phyloP scores from a whole-genome alignment of 2,329 filamentous ascomycete species.

The Penicillium sp. region DNA sequence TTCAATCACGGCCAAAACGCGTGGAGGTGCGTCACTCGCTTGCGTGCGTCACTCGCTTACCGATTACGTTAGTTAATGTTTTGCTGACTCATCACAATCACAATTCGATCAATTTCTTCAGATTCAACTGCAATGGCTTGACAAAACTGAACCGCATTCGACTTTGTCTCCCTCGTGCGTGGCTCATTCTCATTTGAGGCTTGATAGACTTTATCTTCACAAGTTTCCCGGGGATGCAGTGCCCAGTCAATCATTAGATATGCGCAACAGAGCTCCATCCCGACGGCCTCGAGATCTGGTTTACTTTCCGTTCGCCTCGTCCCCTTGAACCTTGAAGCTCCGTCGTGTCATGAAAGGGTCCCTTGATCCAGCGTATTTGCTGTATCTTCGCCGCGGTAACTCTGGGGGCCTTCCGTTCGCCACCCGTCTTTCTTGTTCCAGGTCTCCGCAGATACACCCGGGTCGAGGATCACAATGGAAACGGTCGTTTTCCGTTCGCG shows the following conservation, averaged over 20 bases:
- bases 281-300: slow-evolving; percentile 34
- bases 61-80: background rate
- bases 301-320: slow-evolving; percentile 32
- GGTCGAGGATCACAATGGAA: slow-evolving; percentile 27
- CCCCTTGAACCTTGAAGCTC: slow-evolving; percentile 24
- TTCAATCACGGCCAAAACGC: too few relatives aligned
- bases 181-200: background rate
- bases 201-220: background rate
- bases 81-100: slow-evolving; percentile 14
- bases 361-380: slow-evolving; percentile 42
- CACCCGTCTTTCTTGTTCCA: background rate
- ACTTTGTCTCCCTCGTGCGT: background rate
- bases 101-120: background rate
- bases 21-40: too few relatives aligned
- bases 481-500: slow-evolving; percentile 25
- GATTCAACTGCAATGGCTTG: background rate
- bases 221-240: slow-evolving; percentile 17
- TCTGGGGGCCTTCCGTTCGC: slow-evolving; percentile 22
- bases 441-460: background rate
- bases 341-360: slow-evolving; percentile 50
- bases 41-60: too few relatives aligned
- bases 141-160: background rate
- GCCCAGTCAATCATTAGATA: slow-evolving; percentile 31
- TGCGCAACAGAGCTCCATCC: slow-evolving; percentile 31
- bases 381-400: slow-evolving; percentile 38